phyloP scores from a whole-genome alignment of 176 grass and related monocot species.

The Metroxylon sagu region DNA sequence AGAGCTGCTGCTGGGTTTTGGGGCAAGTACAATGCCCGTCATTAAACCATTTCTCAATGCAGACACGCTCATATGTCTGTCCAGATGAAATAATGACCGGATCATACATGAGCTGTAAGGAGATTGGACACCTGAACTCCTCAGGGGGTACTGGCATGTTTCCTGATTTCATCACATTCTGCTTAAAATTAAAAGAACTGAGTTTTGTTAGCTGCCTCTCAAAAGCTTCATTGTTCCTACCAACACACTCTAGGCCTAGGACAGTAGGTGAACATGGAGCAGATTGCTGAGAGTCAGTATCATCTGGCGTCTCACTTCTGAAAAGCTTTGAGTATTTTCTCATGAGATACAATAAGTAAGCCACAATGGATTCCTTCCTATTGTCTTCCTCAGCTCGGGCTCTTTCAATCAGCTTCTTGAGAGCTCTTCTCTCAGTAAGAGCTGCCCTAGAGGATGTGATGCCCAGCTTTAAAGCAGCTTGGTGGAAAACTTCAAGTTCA shows the following conservation, averaged over 20 bases:
- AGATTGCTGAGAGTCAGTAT: slow-evolving; percentile 36
- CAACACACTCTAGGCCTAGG: slow-evolving; percentile 20
- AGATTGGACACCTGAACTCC: slow-evolving; percentile 83
- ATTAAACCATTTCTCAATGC: slow-evolving; percentile 85
- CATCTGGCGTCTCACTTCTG: slow-evolving; percentile 31
- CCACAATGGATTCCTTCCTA: slow-evolving; percentile 43
- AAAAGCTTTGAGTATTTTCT: slow-evolving; percentile 59
- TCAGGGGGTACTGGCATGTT: slow-evolving; percentile 69
- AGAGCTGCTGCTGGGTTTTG: slow-evolving; percentile 61
- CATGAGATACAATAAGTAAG: slow-evolving; percentile 57
- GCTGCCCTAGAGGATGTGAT: slow-evolving; percentile 45
- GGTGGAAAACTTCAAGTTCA: slow-evolving; percentile 58
- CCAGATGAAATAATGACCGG: slow-evolving; percentile 73
- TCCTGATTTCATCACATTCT: slow-evolving; percentile 49
- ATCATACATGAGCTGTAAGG: slow-evolving; percentile 81
- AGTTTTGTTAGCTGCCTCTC: slow-evolving; percentile 27
- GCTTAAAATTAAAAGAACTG: slow-evolving; percentile 37
- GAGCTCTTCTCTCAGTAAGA: slow-evolving; percentile 64
- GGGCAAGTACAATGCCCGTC: slow-evolving; percentile 65
- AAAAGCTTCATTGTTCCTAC: slow-evolving; percentile 12
- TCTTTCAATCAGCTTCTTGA: slow-evolving; percentile 60
- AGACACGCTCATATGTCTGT: slow-evolving; percentile 81
- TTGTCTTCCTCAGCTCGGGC: slow-evolving; percentile 46
- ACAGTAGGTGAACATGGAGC: slow-evolving; percentile 31
- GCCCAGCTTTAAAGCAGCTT: slow-evolving; percentile 38